A percentile compares a stretch with the other conserved stretches of the same genome.
phyloP scores from a whole-genome alignment of 768 basidiomycete genomes.

The Rhodotorula diobovata region DNA sequence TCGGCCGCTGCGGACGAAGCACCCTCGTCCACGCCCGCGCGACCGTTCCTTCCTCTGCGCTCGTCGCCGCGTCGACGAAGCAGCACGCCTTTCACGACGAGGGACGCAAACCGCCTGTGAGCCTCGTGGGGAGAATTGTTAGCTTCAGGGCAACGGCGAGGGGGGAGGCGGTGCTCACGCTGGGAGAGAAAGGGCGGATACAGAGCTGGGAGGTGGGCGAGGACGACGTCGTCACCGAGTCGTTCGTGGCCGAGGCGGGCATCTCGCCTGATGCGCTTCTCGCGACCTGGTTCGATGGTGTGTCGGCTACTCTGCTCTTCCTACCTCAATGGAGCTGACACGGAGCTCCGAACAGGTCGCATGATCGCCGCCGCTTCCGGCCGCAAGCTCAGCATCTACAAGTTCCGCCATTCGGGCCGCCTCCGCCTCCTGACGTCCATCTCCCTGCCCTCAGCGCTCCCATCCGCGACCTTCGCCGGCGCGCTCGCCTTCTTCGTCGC shows the following conservation, averaged over 20 bases:
- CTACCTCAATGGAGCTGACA: neutral
- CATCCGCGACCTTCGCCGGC: neutral
- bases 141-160: neutral
- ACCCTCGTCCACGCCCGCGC: slow-evolving; percentile 5
- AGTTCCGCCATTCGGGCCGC: slow-evolving; percentile 2
- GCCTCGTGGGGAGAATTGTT: slow-evolving; percentile 7
- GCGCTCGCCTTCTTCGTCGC: slow-evolving; percentile 15
- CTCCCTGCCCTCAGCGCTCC: no score
- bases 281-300: slow-evolving; percentile 25
- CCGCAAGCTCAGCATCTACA: slow-evolving; percentile 5
- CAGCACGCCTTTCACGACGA: neutral
- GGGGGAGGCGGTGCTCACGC: neutral
- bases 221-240: neutral
- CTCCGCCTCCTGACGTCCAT: slow-evolving; percentile 2
- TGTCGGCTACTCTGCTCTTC: neutral
- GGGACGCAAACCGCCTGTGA: neutral
- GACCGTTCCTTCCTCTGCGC: neutral
- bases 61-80: neutral
- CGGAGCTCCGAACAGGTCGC: neutral
- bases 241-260: neutral
- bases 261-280: neutral
- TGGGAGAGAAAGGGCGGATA: slow-evolving; percentile 6
- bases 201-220: slow-evolving; percentile 29
- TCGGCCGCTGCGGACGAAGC: slow-evolving; percentile 5
- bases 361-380: slow-evolving; percentile 1